Evolutionary conservation across 306 rosid genomes (phyloP).

Genomic region (Vigna angularis): DNA sequence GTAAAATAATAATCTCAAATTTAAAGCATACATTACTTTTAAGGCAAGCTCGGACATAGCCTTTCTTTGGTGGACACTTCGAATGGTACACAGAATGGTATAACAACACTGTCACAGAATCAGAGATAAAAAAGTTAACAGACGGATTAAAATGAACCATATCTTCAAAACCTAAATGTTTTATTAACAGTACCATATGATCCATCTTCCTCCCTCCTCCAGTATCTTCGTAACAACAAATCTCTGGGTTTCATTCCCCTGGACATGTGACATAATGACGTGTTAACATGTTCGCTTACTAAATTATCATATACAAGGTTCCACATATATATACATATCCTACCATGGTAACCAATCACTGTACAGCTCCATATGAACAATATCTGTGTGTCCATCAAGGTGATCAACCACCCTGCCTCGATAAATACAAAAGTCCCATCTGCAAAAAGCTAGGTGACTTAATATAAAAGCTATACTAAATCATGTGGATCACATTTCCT

Average conservation of each 20-base stretch:
- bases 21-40: slow-evolving; percentile 86
- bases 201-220: slow-evolving; percentile 98
- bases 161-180: slow-evolving; percentile 4
- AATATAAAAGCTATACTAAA: slow-evolving; percentile 43
- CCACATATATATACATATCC: slow-evolving; percentile 12
- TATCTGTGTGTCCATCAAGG: slow-evolving; percentile 93
- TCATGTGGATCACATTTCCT: not conserved
- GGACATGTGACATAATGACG: slow-evolving; percentile 32
- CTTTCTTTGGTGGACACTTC: slow-evolving; percentile 70
- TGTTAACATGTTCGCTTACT: slow-evolving; percentile 40
- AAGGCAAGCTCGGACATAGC: slow-evolving; percentile 89
- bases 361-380: slow-evolving; percentile 66
- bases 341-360: slow-evolving; percentile 92
- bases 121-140: slow-evolving; percentile 36
- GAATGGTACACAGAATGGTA: slow-evolving; percentile 81
- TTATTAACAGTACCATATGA: slow-evolving; percentile 72
- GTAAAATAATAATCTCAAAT: slow-evolving; percentile 30
- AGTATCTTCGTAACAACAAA: slow-evolving; percentile 77
- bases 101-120: slow-evolving; percentile 67
- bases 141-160: slow-evolving; percentile 25
- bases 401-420: slow-evolving; percentile 80
- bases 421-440: slow-evolving; percentile 89
- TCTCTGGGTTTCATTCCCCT: slow-evolving; percentile 93
- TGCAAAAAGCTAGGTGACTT: slow-evolving; percentile 58
- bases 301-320: slow-evolving; percentile 32